Percentiles rank a stretch among this genome's conserved stretches.
phyloP scores from a whole-genome alignment of 768 basidiomycete species.

The Amanita exitialis region DNA sequence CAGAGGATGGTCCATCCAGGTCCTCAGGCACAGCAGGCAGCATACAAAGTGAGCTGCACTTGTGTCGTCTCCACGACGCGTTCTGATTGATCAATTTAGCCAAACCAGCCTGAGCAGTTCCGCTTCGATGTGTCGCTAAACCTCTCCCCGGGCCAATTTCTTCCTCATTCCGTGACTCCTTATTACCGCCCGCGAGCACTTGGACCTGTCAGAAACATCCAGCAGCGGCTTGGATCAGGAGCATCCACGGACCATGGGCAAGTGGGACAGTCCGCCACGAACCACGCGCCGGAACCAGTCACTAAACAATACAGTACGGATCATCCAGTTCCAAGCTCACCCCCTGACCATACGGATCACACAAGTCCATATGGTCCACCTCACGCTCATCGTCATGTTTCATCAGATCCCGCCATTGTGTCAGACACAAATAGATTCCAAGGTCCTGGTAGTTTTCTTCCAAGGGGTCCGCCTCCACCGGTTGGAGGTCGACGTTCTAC shows the following conservation, averaged over 20 bases:
- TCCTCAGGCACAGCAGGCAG: neutral
- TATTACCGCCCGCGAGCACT: constrained; percentile 3
- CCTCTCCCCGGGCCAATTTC: constrained; percentile 45
- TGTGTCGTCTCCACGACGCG: neutral
- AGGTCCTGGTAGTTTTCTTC: neutral
- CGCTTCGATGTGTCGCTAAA: constrained; percentile 35
- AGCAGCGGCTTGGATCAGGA: neutral
- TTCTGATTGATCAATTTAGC: neutral
- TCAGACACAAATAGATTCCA: neutral
- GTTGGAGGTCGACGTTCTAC: neutral
- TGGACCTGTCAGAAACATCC: neutral
- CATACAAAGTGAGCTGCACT: neutral
- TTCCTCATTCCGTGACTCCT: constrained; percentile 27
- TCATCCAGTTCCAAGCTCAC: neutral
- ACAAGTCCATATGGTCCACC: neutral
- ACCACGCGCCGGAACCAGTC: neutral
- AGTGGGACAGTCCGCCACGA: neutral
- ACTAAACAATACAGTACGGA: neutral
- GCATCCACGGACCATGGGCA: neutral
- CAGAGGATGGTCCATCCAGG: constrained; percentile 20
- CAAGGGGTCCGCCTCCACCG: neutral
- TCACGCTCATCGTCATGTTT: neutral
- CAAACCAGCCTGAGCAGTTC: constrained; percentile 15
- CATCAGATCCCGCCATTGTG: neutral
- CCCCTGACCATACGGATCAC: neutral